phyloP scores from a whole-genome alignment of 2,329 filamentous ascomycete genomes.

The Alternaria postmessia region DNA sequence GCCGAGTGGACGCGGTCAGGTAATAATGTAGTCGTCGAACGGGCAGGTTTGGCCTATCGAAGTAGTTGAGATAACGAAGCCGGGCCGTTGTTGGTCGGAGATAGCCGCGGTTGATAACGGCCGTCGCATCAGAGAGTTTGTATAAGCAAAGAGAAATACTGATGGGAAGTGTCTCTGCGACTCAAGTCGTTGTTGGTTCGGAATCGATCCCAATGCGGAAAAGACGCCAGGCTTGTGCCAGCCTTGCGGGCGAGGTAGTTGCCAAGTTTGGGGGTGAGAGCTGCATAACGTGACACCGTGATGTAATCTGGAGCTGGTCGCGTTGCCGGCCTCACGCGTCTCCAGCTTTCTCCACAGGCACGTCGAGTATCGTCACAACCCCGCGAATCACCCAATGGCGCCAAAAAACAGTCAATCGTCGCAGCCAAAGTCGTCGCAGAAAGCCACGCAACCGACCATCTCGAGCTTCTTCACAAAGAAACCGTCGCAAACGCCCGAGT shows the following conservation, averaged over 20 bases:
- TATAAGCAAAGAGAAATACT: constrained; percentile 1
- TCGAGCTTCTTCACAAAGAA: constrained; percentile 79
- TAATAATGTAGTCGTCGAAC: neutral
- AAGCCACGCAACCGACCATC: constrained; percentile 80
- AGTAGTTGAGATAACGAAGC: constrained; percentile 10
- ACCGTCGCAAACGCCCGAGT: constrained; percentile 47
- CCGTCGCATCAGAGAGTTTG: neutral
- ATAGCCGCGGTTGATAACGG: neutral
- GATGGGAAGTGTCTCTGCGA: neutral
- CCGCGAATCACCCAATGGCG: constrained; percentile 41
- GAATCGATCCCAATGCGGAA: neutral
- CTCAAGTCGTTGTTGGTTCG: neutral
- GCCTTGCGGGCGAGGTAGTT: neutral
- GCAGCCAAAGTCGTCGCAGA: constrained; percentile 45
- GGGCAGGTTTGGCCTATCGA: neutral
- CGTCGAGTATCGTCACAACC: constrained; percentile 15
- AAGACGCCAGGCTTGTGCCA: neutral
- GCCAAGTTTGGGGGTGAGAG: neutral
- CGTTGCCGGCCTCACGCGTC: constrained; percentile 26
- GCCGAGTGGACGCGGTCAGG: neutral
- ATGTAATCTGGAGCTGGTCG: constrained; percentile 16
- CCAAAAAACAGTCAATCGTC: constrained; percentile 47
- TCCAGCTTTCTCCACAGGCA: constrained; percentile 16
- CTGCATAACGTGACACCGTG: constrained; percentile 35
- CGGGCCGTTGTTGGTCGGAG: constrained; percentile 3